Percentiles rank a stretch among this genome's conserved stretches.
These are phyloP conservation scores for Gaertneriomyces sp. DNA, from an alignment of 192 early-diverging fungal species.

Conservation along the genomic window DNA sequence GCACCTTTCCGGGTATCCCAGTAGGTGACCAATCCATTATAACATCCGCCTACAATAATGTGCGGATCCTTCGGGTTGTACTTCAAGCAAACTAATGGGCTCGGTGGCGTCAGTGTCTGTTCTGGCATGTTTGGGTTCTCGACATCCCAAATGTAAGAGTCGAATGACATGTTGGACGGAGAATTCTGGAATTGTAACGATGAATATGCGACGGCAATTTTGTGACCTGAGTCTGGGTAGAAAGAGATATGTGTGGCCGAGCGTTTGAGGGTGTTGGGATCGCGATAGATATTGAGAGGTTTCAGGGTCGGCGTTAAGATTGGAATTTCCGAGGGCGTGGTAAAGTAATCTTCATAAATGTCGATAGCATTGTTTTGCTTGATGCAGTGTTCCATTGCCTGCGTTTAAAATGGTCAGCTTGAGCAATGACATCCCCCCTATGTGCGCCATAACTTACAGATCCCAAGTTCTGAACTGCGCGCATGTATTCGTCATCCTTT, in stretches of 20 bases:
- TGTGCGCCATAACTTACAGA: constrained; percentile 22
- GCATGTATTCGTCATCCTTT: constrained; percentile 63
- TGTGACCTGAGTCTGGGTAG: constrained; percentile 64
- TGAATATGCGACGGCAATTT: constrained; percentile 60
- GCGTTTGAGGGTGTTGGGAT: constrained; percentile 51
- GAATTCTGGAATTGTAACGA: constrained; percentile 54
- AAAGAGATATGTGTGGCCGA: constrained; percentile 54
- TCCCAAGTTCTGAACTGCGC: constrained; percentile 48
- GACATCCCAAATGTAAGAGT: constrained; percentile 65
- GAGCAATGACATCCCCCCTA: background rate
- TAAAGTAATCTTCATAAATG: constrained; percentile 64
- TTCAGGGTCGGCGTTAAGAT: constrained; percentile 51
- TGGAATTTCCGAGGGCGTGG: constrained; percentile 35
- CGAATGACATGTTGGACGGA: constrained; percentile 51
- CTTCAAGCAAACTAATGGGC: constrained; percentile 53
- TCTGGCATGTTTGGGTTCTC: constrained; percentile 61
- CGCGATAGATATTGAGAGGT: constrained; percentile 59
- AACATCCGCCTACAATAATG: constrained; percentile 58
- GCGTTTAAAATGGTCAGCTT: background rate
- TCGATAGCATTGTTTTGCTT: constrained; percentile 69
- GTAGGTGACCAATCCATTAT: constrained; percentile 56
- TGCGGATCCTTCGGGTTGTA: constrained; percentile 68
- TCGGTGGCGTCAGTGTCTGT: constrained; percentile 50
- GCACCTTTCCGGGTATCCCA: constrained; percentile 62
- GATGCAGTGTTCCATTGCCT: constrained; percentile 59